Conservation (phyloP, 2,329 filamentous ascomycete species). For the Penicillium sp. region DNA sequence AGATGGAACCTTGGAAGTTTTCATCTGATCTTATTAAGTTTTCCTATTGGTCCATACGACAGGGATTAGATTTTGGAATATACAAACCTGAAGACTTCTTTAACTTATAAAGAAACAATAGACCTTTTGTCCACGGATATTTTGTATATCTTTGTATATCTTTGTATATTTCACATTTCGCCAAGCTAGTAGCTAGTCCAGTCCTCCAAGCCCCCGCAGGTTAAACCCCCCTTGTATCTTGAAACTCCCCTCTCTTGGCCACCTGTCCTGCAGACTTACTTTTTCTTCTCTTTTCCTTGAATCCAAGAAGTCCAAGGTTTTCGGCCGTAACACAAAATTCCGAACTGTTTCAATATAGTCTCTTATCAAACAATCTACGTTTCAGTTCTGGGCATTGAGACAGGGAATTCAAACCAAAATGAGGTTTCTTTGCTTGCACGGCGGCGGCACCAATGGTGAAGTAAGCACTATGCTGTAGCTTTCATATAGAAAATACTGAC, state of each 20-base stretch:
- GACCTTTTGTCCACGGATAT: background rate
- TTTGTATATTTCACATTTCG: background rate
- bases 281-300: background rate
- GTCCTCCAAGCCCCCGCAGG: background rate
- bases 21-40: background rate
- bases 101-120: background rate
- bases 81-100: background rate
- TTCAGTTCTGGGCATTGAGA: background rate
- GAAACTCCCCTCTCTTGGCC: background rate
- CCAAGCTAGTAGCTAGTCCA: background rate
- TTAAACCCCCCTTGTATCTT: background rate
- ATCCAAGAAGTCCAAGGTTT: background rate
- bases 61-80: background rate
- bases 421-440: slow-evolving; percentile 35
- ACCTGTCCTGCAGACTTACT: background rate
- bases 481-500: background rate
- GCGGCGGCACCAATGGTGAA: slow-evolving; percentile 31
- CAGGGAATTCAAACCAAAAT: slow-evolving; percentile 15
- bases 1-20: background rate
- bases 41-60: background rate
- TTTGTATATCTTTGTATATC: background rate
- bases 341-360: background rate
- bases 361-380: background rate
- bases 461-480: slow-evolving; percentile 14
- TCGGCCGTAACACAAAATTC: background rate